These are phyloP conservation scores for Chaetomium tenue DNA, from an alignment of 495 filamentous ascomycete species.

Conservation along the genomic window DNA sequence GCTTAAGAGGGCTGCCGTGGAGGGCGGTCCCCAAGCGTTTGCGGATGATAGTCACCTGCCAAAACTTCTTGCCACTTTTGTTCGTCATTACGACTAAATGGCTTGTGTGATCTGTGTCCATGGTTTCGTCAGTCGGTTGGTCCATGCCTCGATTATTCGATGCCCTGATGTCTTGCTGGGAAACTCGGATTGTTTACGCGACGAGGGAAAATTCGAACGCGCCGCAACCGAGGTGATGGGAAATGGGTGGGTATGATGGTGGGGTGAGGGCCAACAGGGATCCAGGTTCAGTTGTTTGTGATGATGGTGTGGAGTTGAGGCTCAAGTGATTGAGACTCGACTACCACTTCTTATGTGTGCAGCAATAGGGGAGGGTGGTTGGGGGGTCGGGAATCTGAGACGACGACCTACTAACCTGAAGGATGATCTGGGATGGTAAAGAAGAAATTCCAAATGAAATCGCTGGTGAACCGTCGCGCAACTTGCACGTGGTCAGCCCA, in stretches of 20 bases:
- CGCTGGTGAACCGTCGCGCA: background rate
- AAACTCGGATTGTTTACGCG: background rate
- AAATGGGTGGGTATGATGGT: conserved; percentile 1
- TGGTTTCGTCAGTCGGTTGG: background rate
- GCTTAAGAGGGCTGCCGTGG: conserved; percentile 3
- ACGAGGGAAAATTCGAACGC: conserved; percentile 9
- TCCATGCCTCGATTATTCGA: conserved; percentile 1
- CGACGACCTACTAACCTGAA: background rate
- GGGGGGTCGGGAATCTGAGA: background rate
- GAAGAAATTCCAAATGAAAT: background rate
- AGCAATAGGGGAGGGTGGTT: no score
- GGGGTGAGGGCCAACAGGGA: background rate
- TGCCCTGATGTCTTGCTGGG: no score
- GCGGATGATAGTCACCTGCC: background rate
- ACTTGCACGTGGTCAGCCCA: background rate
- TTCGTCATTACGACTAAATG: conserved; percentile 5
- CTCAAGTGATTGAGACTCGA: background rate
- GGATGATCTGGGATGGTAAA: background rate
- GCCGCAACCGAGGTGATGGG: conserved; percentile 8
- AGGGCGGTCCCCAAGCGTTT: background rate
- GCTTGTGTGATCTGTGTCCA: conserved; percentile 2
- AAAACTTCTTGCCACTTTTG: background rate
- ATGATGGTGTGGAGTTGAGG: background rate
- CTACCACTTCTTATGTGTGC: background rate
- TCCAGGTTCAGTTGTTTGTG: background rate